These are phyloP conservation scores for Aspergillus cristatus DNA, from an alignment of 495 filamentous ascomycete species.

Conservation along the genomic window DNA sequence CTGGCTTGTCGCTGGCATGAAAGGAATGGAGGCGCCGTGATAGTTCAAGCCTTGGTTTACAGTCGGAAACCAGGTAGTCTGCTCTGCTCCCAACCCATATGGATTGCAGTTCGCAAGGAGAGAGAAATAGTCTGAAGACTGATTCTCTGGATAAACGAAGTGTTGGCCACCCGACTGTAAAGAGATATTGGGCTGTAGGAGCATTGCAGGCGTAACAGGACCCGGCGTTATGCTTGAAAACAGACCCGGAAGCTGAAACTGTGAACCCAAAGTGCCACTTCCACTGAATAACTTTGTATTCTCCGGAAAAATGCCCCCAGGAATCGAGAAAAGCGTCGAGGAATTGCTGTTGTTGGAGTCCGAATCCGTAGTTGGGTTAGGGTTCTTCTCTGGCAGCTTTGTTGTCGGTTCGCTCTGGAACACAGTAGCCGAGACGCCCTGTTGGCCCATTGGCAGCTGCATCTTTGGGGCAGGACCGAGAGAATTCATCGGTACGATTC, in stretches of 20 bases:
- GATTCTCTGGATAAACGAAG: background rate
- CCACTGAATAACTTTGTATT: background rate
- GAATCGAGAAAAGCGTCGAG: background rate
- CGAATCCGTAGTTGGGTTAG: background rate
- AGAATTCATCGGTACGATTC: constrained; percentile 45
- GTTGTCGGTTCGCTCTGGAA: background rate
- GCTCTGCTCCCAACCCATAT: constrained; percentile 3
- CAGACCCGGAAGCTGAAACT: constrained; percentile 1
- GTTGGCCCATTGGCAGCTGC: constrained; percentile 11
- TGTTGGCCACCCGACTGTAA: background rate
- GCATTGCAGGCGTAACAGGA: background rate
- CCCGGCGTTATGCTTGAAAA: background rate
- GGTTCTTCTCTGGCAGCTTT: background rate
- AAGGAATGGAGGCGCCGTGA: constrained; percentile 2
- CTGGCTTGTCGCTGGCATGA: constrained; percentile 4
- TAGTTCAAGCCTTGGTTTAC: constrained; percentile 6
- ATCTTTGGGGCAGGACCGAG: constrained; percentile 20
- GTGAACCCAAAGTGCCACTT: background rate
- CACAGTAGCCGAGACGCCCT: background rate
- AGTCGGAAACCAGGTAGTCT: constrained; percentile 6
- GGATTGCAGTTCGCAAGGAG: constrained; percentile 1
- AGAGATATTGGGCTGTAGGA: background rate
- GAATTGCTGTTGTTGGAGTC: background rate
- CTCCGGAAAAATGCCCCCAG: background rate
- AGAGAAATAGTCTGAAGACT: constrained; percentile 1